phyloP scores from a whole-genome alignment of 805 yeast genomes.

The Nakazawaea populi region DNA sequence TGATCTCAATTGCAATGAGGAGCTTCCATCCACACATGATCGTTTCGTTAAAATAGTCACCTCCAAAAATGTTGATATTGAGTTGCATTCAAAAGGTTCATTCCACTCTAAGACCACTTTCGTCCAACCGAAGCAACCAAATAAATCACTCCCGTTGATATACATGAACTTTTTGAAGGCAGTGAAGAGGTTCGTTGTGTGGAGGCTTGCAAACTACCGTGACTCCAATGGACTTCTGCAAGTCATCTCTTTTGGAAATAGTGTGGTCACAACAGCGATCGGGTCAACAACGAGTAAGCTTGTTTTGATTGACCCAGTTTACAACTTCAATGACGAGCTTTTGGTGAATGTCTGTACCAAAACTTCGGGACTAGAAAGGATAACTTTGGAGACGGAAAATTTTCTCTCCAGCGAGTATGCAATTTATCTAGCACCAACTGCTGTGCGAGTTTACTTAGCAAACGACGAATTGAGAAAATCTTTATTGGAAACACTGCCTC shows the following conservation, averaged over 20 bases:
- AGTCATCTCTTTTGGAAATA: conserved; percentile 48
- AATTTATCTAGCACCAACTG: conserved; percentile 49
- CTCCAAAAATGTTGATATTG: background rate
- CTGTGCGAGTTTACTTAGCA: conserved; percentile 41
- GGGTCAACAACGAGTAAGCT: conserved; percentile 10
- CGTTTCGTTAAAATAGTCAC: background rate
- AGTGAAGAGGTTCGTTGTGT: conserved; percentile 33
- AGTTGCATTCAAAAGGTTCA: conserved; percentile 4
- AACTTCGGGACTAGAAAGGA: conserved; percentile 13
- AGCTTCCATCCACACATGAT: background rate
- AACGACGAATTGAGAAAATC: conserved; percentile 27
- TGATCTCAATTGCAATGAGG: conserved; percentile 5
- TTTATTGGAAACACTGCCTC: conserved; percentile 32
- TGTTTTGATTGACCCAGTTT: conserved; percentile 40
- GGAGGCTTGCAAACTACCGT: conserved; percentile 19
- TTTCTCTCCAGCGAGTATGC: conserved; percentile 28
- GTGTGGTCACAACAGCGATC: conserved; percentile 22
- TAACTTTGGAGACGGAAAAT: conserved; percentile 15
- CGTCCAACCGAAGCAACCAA: background rate
- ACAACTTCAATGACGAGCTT: conserved; percentile 40
- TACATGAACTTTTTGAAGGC: conserved; percentile 47
- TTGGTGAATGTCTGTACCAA: conserved; percentile 28
- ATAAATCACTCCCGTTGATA: conserved; percentile 12
- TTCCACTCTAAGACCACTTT: conserved; percentile 10
- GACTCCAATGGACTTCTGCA: conserved; percentile 26